Base-by-base conservation (phyloP, 139 green algal genomes). In the Chlorella sp. region DNA sequence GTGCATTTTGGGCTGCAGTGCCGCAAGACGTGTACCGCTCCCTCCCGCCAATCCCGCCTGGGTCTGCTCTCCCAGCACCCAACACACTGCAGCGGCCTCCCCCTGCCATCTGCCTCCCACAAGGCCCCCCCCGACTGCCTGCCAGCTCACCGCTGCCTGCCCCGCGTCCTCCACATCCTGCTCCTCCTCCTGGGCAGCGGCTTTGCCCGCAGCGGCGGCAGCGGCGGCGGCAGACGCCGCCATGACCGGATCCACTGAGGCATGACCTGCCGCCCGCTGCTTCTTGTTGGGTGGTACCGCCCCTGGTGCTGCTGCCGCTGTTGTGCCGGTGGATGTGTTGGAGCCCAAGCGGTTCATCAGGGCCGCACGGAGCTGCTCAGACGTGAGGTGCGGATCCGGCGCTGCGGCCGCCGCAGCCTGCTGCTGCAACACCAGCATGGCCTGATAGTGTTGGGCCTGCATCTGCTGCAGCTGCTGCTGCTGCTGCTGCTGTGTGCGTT, bases 131-230 rank as follows among this genome's bases (percentile, higher is more conserved):
- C 34, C 28, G 4, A 4, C 1, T n/a, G n/a, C 16, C 81, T 18
- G 4, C 26, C 64, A 32, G 18, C 84, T 88, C 84, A 88, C 84
- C 71, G 37, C 84, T 69, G 84, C 84, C 42, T 80, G 66, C 16
- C 42, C 84, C 28, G 64, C 68, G 1, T 81, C 68, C 40, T 48
- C 84, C 34, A 53, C 82, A 34, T 77, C 57, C 36, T 86, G 57
- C 60, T 53, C 18, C 66, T 64, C 66, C 30, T 39, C 64, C 26
- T 21, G 28, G 12, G 42, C 57, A 2, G 68, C 9, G 15, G 39
- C 39, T 2, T 26, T 30, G 32, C 57, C 57, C 34, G 19, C 37
- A 11, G 37, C 36, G 37, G 37, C 36, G 37, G 34, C 32, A 0
- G 61, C 83, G 1, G 83, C 61, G 3, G 68, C 73, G 3, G 37